Conservation (phyloP, 306 rosid genomes). For the Chamaecrista fasciculata region DNA sequence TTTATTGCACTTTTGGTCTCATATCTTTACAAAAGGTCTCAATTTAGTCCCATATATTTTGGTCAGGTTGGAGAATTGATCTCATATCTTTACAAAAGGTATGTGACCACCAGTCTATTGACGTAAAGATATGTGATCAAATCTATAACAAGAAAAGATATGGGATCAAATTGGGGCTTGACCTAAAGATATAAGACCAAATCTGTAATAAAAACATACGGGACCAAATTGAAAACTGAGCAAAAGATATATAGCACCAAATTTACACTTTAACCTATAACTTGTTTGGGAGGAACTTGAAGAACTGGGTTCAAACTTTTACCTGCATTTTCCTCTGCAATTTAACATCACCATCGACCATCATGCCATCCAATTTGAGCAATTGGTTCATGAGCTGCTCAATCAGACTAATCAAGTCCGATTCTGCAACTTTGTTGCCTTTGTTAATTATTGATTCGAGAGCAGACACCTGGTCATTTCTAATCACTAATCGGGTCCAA, state of each 20-base stretch:
- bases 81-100: too few species aligned
- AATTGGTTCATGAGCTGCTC: constrained; percentile 90
- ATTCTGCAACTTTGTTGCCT: constrained; percentile 82
- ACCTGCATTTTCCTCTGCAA: constrained; percentile 99
- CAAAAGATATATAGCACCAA: neutral
- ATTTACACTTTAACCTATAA: neutral
- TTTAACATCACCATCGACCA: constrained; percentile 89
- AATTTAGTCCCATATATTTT: too few species aligned
- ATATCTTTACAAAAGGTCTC: too few species aligned
- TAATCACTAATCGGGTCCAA: constrained; percentile 30
- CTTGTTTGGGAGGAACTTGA: neutral
- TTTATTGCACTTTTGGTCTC: too few species aligned
- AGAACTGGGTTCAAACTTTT: constrained; percentile 4
- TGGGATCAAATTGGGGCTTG: too few species aligned
- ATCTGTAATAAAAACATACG: too few species aligned
- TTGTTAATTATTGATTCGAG: constrained; percentile 68
- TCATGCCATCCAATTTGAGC: constrained; percentile 77
- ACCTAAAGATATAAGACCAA: too few species aligned
- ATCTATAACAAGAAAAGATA: too few species aligned
- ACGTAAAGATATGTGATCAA: too few species aligned
- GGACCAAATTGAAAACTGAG: neutral
- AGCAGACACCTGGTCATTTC: constrained; percentile 70
- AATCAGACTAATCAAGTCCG: constrained; percentile 62
- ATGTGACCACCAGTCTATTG: too few species aligned
- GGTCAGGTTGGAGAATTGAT: too few species aligned